phyloP scores from a whole-genome alignment of 2,329 filamentous ascomycete species.

The Neonectria coccinea region DNA sequence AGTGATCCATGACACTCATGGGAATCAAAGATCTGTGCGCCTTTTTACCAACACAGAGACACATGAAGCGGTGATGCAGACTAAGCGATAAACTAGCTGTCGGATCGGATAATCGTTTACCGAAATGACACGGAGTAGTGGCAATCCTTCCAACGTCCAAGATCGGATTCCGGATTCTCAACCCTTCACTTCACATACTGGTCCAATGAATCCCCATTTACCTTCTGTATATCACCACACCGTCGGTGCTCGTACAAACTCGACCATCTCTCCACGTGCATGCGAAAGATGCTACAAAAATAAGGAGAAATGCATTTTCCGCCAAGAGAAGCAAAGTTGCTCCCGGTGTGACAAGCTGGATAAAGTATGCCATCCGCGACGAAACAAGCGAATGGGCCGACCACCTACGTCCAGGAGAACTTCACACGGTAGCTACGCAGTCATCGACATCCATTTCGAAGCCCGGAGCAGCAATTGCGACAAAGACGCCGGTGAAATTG shows the following conservation, averaged over 20 bases:
- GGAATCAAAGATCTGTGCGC: neutral
- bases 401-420: neutral
- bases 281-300: neutral
- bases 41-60: neutral
- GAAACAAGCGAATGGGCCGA: neutral
- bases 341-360: neutral
- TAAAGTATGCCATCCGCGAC: neutral
- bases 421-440: neutral
- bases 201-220: neutral
- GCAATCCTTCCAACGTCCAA: neutral
- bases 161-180: neutral
- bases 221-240: neutral
- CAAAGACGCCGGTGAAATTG: neutral
- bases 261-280: neutral
- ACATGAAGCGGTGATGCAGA: too few relatives aligned
- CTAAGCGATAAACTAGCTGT: neutral
- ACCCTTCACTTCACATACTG: neutral
- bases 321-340: neutral
- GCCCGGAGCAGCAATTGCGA: neutral
- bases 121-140: neutral
- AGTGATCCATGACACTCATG: neutral
- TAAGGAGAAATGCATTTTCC: neutral
- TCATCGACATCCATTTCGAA: neutral
- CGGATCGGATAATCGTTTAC: conserved; percentile 1
- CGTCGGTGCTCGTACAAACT: neutral